These are phyloP conservation scores for Xylaria nigripes DNA, from an alignment of 495 filamentous ascomycete genomes.

Conservation along the genomic window DNA sequence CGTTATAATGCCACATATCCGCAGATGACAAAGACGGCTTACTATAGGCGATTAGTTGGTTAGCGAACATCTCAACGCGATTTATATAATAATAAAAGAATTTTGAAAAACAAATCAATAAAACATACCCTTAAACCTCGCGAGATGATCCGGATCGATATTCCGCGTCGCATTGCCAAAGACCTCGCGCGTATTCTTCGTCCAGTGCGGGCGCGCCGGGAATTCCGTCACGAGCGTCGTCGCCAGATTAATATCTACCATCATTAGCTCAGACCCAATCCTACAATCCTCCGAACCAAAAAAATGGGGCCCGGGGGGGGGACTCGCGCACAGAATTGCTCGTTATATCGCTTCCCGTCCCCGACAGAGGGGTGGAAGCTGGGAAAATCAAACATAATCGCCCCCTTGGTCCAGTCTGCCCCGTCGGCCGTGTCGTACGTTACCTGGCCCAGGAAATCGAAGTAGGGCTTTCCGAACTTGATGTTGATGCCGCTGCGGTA, in stretches of 20 bases:
- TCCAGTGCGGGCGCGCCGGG: slow-evolving; percentile 43
- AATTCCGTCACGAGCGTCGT: slow-evolving; percentile 42
- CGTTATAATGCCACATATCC: too few species aligned
- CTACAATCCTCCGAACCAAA: too few species aligned
- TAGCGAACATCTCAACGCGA: too few species aligned
- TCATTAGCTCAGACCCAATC: slow-evolving; percentile 6
- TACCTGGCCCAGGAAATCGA: slow-evolving; percentile 42
- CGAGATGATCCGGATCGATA: slow-evolving; percentile 37
- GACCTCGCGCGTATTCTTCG: slow-evolving; percentile 43
- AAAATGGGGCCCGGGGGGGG: background rate
- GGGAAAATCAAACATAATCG: slow-evolving; percentile 48
- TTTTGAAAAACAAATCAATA: too few species aligned
- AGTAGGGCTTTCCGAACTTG: slow-evolving; percentile 43
- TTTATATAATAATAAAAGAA: too few species aligned
- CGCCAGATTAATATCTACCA: slow-evolving; percentile 33
- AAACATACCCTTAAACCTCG: slow-evolving; percentile 37
- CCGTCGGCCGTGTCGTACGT: slow-evolving; percentile 38
- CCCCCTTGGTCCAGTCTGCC: slow-evolving; percentile 40
- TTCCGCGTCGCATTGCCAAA: slow-evolving; percentile 37
- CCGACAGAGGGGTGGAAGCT: slow-evolving; percentile 36
- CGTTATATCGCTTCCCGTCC: slow-evolving; percentile 41
- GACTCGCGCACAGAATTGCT: slow-evolving; percentile 37
- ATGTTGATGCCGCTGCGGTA: slow-evolving; percentile 47
- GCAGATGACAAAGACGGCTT: too few species aligned
- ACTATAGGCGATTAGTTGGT: too few species aligned